These are phyloP conservation scores for Aspergillus nidulans DNA, from an alignment of 495 filamentous ascomycete species.

Conservation along the genomic window DNA sequence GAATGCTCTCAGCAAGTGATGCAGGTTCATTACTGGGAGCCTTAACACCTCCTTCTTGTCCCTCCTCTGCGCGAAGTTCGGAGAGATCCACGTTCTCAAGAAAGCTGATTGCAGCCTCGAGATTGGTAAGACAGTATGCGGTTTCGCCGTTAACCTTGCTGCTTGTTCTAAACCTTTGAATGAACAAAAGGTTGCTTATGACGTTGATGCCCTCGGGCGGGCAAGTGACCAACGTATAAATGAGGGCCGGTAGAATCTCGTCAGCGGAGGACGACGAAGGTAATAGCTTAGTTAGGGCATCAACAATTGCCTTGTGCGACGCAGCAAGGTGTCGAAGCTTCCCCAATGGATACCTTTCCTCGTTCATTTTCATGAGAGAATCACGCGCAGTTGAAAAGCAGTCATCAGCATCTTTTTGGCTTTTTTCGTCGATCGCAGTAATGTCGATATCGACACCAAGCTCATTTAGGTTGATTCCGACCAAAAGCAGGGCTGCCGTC, in stretches of 20 bases:
- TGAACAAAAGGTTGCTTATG: slow-evolving; percentile 90
- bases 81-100: slow-evolving; percentile 96
- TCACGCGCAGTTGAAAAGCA: slow-evolving; percentile 71
- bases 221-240: slow-evolving; percentile 89
- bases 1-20: slow-evolving; percentile 39
- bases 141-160: slow-evolving; percentile 86
- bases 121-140: slow-evolving; percentile 92
- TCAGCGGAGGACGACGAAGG: slow-evolving; percentile 93
- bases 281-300: slow-evolving; percentile 67
- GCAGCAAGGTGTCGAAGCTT: slow-evolving; percentile 87
- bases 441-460: slow-evolving; percentile 71
- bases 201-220: slow-evolving; percentile 82
- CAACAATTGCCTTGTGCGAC: slow-evolving; percentile 91
- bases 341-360: slow-evolving; percentile 79
- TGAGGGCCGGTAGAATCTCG: slow-evolving; percentile 92
- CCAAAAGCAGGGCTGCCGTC: slow-evolving; percentile 82
- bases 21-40: slow-evolving; percentile 46
- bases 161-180: slow-evolving; percentile 85
- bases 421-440: slow-evolving; percentile 48
- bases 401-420: slow-evolving; percentile 65
- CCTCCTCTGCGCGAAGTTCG: slow-evolving; percentile 80
- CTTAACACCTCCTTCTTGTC: slow-evolving; percentile 58
- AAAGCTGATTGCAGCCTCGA: slow-evolving; percentile 92
- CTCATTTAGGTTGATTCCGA: slow-evolving; percentile 84
- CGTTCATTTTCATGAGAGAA: slow-evolving; percentile 75